Conservation (phyloP, 1,139 yeast genomes). For the Debaryomycetaceae sp. region DNA sequence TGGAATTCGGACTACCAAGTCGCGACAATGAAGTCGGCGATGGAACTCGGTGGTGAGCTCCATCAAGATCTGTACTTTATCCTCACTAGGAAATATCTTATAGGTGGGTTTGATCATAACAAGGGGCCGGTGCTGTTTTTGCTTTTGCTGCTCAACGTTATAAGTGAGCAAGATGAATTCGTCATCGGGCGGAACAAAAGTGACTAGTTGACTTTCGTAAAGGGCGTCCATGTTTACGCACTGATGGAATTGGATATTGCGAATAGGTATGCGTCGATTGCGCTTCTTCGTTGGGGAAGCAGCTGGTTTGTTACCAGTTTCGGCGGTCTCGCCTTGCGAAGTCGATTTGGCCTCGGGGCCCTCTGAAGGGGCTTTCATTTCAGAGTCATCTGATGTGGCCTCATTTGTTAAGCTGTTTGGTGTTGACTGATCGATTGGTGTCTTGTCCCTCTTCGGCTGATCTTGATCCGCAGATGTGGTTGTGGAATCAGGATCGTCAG, state of each 20-base stretch:
- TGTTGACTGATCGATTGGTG: neutral
- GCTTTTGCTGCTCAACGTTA: constrained; percentile 30
- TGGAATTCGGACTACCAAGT: constrained; percentile 23
- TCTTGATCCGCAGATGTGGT: constrained; percentile 10
- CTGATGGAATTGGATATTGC: constrained; percentile 38
- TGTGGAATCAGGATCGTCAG: neutral
- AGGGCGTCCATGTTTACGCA: constrained; percentile 31
- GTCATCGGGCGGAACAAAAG: constrained; percentile 39
- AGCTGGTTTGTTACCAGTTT: constrained; percentile 1
- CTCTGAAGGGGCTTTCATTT: neutral
- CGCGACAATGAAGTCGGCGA: constrained; percentile 24
- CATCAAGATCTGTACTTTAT: constrained; percentile 26
- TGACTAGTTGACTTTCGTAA: constrained; percentile 26
- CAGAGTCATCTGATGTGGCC: neutral
- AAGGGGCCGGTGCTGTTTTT: constrained; percentile 24
- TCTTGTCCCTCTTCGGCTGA: constrained; percentile 4
- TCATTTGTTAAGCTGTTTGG: neutral
- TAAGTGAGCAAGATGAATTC: constrained; percentile 30
- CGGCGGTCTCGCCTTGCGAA: neutral
- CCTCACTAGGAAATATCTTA: constrained; percentile 11
- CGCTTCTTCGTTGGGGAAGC: neutral
- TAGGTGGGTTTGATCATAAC: constrained; percentile 28
- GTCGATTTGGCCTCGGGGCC: neutral
- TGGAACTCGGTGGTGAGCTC: constrained; percentile 24
- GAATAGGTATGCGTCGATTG: constrained; percentile 19